Base-by-base conservation (phyloP, 164 flowering plant species). In the Berberis thunbergii region DNA sequence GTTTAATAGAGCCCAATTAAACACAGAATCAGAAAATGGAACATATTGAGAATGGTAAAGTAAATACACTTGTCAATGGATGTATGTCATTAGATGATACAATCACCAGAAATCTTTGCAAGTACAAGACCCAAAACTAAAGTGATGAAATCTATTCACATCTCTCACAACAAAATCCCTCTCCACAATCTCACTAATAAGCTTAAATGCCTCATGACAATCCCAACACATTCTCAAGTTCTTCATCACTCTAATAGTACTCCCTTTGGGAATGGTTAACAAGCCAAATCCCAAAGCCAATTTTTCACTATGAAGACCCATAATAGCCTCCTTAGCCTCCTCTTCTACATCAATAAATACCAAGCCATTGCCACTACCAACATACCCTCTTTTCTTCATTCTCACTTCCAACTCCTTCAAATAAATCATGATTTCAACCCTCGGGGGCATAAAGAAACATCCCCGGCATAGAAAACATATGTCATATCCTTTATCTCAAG, bases 191-290 rank as follows among this genome's bases (percentile, higher is more conserved):
- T 78, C 80, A 74, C 81, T 76, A 4, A 85, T 80, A 54, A 81
- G 54, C 76, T 87, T 87, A 73, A 85, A 81, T 41, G 78, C 81
- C 70, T 75, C 80, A 58, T 87, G 90, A 73, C 88, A 83, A 57
- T 82, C 86, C 41, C 73, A 56, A 66, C 94, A 85, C 78, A 83
- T 82, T 69, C 94, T 84, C 77, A 84, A 71, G 67, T 85, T 87
- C 79, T 87, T 85, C 83, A 84, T 82, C 59, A 85, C 69, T 69
- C 87, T 74, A 12, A 83, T 81, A 4, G 86, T 79, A 26, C 67
- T 57, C 11, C 84, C 85, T 75, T 72, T 69, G 3, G 87, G 84
- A 57, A 77, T 70, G 64, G 74, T 80, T 59, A 87, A 44, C 75
- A 87, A 74, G 40, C 77, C 81, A 77, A 83, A 87, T 4, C 72